Evolutionary conservation across 2,329 filamentous ascomycete genomes (phyloP), one percentile per base, ranked within the genome.

Genomic region (Pyricularia sp.): DNA sequence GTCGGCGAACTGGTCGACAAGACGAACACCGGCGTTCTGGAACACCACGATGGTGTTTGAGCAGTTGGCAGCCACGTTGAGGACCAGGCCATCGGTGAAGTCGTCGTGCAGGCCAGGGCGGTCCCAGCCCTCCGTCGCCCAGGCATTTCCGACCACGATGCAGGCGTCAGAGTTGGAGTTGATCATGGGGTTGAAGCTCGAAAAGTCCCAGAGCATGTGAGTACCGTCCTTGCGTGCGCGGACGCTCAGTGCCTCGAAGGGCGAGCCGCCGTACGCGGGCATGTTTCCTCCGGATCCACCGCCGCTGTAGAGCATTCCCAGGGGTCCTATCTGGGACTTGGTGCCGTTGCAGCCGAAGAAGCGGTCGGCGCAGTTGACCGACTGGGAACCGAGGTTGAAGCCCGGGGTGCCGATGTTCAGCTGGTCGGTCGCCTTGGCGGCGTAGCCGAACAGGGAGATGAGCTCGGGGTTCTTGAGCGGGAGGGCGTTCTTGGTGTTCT

Each of bases 341-440:
- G 36, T 67, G 36, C 28, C 84, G 76, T 87, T 17, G 85, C 85
- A 14, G 81, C 81, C 66, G 80, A 85, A 2, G 78, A 86, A 14
- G 73, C 78, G 20, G 75, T 85, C 61, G 73, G 75, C 36, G 70
- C 76, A 1, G 74, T 76, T 76, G 58, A 74, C 75, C 65, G 74
- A 77, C 2, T 76, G 75, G 61, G 83, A 83, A 0, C 77, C 92
- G 89, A 3, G 87, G 90, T 33, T 86, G 82, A 71, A 87, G 83
- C 20, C 88, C 83, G 74, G 89, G 90, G 69, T 83, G 82, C 75
- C 90, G 90, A 0, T 89, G 89, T 67, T 91, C 78, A 69, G 89
- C 86, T 30, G 86, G 83, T 74, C 91, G 88, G 55, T 84, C 82
- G 23, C 31, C 9, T 58, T 50, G 23, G 55, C 28, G 25, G 65